phyloP scores from a whole-genome alignment of 2,329 filamentous ascomycete genomes.

The Colletotrichum trifolii region DNA sequence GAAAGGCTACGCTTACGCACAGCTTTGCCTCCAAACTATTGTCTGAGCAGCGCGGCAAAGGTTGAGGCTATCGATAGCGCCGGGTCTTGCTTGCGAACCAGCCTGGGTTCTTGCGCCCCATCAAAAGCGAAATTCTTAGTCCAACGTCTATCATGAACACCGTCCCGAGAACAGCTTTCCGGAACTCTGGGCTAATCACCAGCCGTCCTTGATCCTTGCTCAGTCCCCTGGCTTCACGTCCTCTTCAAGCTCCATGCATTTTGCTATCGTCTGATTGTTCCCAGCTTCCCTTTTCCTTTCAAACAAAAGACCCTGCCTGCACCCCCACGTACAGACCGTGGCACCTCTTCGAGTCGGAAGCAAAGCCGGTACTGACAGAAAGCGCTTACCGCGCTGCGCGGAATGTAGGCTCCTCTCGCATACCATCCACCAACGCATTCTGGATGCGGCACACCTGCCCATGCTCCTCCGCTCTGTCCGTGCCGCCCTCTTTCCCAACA shows the following conservation, averaged over 20 bases:
- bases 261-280: slow-evolving; percentile 14
- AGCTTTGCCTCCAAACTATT: no score
- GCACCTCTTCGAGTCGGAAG: slow-evolving; percentile 28
- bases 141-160: no score
- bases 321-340: slow-evolving; percentile 39
- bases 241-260: slow-evolving; percentile 13
- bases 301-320: slow-evolving; percentile 38
- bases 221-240: neutral
- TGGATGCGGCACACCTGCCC: slow-evolving; percentile 74
- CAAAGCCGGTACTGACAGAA: slow-evolving; percentile 30
- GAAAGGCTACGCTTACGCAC: neutral
- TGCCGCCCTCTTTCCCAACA: slow-evolving; percentile 86
- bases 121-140: no score
- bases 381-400: slow-evolving; percentile 34
- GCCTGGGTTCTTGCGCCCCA: no score
- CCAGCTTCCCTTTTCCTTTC: slow-evolving; percentile 19
- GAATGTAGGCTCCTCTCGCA: slow-evolving; percentile 67
- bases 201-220: slow-evolving; percentile 10
- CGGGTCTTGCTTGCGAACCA: no score
- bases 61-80: no score
- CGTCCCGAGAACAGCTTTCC: no score
- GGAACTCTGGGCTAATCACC: neutral
- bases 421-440: slow-evolving; percentile 64
- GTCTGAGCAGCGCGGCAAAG: no score
- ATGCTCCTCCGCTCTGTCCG: slow-evolving; percentile 77